These are phyloP conservation scores for Xylariaceae sp. DNA, from an alignment of 2,329 filamentous ascomycete genomes.

Conservation along the genomic window DNA sequence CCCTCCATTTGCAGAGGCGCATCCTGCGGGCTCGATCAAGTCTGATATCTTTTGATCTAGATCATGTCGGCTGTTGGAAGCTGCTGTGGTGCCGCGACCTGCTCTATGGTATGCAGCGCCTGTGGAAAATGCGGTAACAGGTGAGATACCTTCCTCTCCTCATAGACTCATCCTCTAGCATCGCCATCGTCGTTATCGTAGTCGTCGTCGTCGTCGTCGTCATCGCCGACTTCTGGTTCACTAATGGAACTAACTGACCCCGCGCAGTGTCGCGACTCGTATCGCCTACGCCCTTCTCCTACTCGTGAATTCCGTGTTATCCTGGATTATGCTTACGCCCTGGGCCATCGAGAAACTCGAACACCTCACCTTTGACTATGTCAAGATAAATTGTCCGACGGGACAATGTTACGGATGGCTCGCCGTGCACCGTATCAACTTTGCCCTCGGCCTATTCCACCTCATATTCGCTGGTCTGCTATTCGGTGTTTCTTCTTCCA, in stretches of 20 bases:
- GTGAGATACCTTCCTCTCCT: constrained; percentile 40
- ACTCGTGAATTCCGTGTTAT: constrained; percentile 90
- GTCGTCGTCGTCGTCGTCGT: background rate
- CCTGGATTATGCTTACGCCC: constrained; percentile 98
- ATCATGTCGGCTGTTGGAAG: constrained; percentile 74
- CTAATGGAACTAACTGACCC: constrained; percentile 11
- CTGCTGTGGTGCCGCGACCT: constrained; percentile 94
- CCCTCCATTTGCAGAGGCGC: background rate
- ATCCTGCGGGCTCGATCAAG: constrained; percentile 2
- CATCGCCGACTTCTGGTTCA: background rate
- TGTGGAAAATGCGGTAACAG: constrained; percentile 97
- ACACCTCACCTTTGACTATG: constrained; percentile 87
- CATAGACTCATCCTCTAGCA: background rate
- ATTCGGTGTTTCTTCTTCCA: constrained; percentile 80
- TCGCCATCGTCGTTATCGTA: background rate
- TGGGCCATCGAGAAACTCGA: constrained; percentile 97
- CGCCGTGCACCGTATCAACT: constrained; percentile 96
- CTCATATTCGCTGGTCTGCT: constrained; percentile 78
- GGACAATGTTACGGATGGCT: constrained; percentile 93
- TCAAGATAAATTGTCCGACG: constrained; percentile 87
- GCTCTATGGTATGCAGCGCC: constrained; percentile 89
- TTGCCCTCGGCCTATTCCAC: constrained; percentile 91
- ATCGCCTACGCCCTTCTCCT: constrained; percentile 94
- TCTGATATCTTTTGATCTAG: constrained; percentile 39
- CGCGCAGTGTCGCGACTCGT: constrained; percentile 79